These are phyloP conservation scores for Erigeron canadensis DNA, from an alignment of 129 eudicot genomes.

Conservation along the genomic window DNA sequence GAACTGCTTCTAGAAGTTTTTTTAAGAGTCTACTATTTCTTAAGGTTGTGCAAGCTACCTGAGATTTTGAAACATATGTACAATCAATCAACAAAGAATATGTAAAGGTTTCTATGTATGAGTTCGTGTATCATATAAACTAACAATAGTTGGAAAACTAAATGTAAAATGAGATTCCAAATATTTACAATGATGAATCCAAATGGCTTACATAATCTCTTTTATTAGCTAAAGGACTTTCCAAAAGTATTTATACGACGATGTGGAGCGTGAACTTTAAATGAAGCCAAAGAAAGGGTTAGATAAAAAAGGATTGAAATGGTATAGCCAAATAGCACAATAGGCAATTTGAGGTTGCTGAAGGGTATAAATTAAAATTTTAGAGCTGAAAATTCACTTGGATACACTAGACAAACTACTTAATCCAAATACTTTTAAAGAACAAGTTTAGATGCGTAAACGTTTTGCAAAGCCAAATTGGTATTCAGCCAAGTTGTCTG, in stretches of 20 bases:
- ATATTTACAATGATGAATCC: background rate
- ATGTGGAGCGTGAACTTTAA: background rate
- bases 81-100: background rate
- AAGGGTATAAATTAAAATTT: too few relatives aligned
- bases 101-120: background rate
- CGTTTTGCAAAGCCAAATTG: too few relatives aligned
- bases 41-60: slow-evolving; percentile 73
- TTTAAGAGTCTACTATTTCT: slow-evolving; percentile 74
- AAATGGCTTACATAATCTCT: background rate
- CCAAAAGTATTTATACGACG: background rate
- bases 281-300: background rate
- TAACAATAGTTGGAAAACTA: background rate
- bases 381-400: too few relatives aligned
- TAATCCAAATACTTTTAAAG: too few relatives aligned
- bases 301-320: too few relatives aligned
- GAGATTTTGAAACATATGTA: slow-evolving; percentile 7
- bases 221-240: background rate
- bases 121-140: background rate
- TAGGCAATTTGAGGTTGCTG: too few relatives aligned
- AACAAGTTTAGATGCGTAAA: too few relatives aligned
- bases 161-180: background rate
- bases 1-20: slow-evolving; percentile 92
- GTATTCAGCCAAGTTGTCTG: too few relatives aligned
- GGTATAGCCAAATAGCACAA: too few relatives aligned
- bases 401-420: too few relatives aligned